Conservation (phyloP, 106 monocot species). For the Amphibolis antarctica region DNA sequence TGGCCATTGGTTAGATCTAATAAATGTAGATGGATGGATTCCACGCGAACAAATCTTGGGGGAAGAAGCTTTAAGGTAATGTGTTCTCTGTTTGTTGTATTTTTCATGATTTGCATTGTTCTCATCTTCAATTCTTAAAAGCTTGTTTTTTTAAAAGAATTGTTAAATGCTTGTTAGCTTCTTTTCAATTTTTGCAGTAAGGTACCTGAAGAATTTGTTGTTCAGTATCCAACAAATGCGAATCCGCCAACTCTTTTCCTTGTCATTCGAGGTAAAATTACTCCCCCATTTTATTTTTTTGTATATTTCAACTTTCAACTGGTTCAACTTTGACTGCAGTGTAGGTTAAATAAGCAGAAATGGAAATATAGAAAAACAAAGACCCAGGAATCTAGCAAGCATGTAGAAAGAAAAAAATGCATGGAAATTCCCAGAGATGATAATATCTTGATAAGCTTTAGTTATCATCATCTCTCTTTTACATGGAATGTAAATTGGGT, state of each 20-base stretch:
- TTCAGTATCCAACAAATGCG: conserved; percentile 88
- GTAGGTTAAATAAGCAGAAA: too few species aligned
- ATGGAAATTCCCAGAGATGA: too few species aligned
- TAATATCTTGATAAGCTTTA: too few species aligned
- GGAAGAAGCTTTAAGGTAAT: conserved; percentile 87
- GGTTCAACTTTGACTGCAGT: too few species aligned
- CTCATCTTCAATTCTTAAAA: too few species aligned
- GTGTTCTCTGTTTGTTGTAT: neutral
- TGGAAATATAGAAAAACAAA: too few species aligned
- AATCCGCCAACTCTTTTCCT: conserved; percentile 97
- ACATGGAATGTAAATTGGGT: too few species aligned
- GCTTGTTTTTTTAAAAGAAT: neutral
- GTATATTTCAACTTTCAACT: neutral
- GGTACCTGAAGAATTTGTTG: conserved; percentile 85
- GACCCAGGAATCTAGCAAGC: too few species aligned
- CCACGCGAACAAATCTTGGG: conserved; percentile 96
- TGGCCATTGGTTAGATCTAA: conserved; percentile 96
- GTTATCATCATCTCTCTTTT: too few species aligned
- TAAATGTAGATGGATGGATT: conserved; percentile 98
- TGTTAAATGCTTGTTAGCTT: neutral
- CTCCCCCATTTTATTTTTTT: neutral
- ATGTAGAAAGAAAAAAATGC: too few species aligned
- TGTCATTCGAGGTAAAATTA: conserved; percentile 56
- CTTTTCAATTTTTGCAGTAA: conserved; percentile 44
- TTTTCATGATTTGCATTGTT: neutral